Percentiles rank a stretch among this genome's conserved stretches.
phyloP scores from a whole-genome alignment of 768 basidiomycete species.

The Rhizopogon vulgaris region DNA sequence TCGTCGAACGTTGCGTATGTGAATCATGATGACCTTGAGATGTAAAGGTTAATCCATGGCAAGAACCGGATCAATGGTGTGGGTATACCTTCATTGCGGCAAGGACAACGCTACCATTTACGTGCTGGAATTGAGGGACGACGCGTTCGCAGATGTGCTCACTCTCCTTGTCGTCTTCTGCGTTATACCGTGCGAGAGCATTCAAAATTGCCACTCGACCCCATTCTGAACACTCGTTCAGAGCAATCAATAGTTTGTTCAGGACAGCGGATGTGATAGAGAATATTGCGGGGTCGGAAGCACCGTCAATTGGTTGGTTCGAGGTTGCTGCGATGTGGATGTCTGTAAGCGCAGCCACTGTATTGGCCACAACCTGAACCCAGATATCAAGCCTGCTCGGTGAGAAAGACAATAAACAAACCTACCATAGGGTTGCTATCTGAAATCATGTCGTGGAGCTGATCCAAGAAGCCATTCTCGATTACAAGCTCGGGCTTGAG shows the following conservation, averaged over 20 bases:
- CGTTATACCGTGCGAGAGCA: conserved; percentile 76
- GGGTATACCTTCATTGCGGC: conserved; percentile 79
- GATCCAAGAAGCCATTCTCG: conserved; percentile 90
- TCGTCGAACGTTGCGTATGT: conserved; percentile 75
- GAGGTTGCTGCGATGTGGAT: conserved; percentile 73
- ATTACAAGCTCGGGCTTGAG: conserved; percentile 92
- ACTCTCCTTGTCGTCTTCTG: conserved; percentile 87
- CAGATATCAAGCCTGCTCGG: not conserved
- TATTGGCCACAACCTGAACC: conserved; percentile 92
- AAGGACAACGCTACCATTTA: conserved; percentile 93
- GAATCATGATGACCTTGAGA: conserved; percentile 90
- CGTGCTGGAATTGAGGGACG: conserved; percentile 97
- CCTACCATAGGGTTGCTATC: conserved; percentile 96
- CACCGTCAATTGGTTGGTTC: conserved; percentile 40
- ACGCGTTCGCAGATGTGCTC: conserved; percentile 99
- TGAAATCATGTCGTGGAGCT: conserved; percentile 85
- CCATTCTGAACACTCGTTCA: conserved; percentile 99
- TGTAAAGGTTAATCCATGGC: not conserved
- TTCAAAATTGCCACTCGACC: conserved; percentile 91
- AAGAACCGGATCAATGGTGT: conserved; percentile 9
- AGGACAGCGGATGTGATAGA: conserved; percentile 77
- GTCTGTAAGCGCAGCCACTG: conserved; percentile 87
- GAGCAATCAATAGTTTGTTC: conserved; percentile 85
- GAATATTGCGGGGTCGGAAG: conserved; percentile 66
- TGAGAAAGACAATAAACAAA: not conserved